Base-by-base conservation (phyloP, 441 rosid species). In the Pelargonium fulgidum region DNA sequence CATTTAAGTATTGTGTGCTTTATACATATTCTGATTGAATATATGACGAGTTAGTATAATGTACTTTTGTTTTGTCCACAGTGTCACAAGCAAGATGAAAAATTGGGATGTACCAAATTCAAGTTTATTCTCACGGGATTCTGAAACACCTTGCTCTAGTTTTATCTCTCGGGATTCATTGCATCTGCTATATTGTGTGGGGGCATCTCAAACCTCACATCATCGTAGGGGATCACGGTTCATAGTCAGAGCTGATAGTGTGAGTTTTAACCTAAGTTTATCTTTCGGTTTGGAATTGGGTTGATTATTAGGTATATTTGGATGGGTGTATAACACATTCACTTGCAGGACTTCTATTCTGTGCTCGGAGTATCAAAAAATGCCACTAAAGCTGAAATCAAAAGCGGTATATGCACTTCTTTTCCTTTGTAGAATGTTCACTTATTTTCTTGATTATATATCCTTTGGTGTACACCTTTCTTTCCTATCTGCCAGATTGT, bases 371-470 rank as follows among this genome's bases (percentile, higher is more conserved):
- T 94, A 62, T 91, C 97, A 44, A 91, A 81, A 82, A 91, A 68
- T 79, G 85, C 97, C 69, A 90, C 84, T 81, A 94, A 94, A 89
- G 72, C 99, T 71, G 99, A 94, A 76, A 94, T 94, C 69, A 94
- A 94, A 82, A 94, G 92, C 5, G 92, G 99, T 94, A 85, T 7
- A 88, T 66, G 13, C 16, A 64, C 68, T 50, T 36, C 11, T 54
- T 39, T n/a, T 74, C 59, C 64, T 73, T 62, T 74, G 16, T 44
- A 19, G n/a, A 6, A 16, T 58, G 41, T 29, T 70, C n/a, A 69
- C 2, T 71, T 52, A 59, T 16, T 20, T 42, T 70, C 65, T 64
- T 17, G 17, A 7, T 16, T 17, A 56, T 41, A 54, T 64, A 20
- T 33, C 14, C 7, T 67, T 36, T 64, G 4, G 33, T 17, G 70